Base-by-base conservation (phyloP, 2,329 filamentous ascomycete genomes). In the Lachnum nothofagi region DNA sequence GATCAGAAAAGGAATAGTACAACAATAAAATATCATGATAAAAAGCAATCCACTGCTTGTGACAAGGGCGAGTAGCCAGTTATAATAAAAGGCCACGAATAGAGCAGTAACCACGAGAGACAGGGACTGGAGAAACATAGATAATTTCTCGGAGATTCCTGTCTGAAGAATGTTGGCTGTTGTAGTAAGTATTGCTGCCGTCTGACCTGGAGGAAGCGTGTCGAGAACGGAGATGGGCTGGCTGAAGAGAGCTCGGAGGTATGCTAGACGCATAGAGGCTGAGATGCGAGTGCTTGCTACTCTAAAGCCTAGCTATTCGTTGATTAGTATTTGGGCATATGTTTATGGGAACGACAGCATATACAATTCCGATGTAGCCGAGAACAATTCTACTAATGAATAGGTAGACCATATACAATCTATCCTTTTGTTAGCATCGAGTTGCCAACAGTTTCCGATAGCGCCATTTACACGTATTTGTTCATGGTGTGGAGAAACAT, bases 201-300 rank as follows among this genome's bases (percentile, higher is more conserved):
- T 77, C n/a, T 77, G 71, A 1, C 82, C 82, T 0, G 79, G 70
- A 1, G 77, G 73, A 73, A 82, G 78, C n/a, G 76, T 77, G 64
- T 87, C 83, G 42, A 86, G 78, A 33, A 84, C 80, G 51, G 83
- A 79, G 42, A 86, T 77, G 45, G 80, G 79, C 66, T 86, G 82
- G 3, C 71, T 68, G 41, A 89, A 79, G 4, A 86, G 74, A 29
- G 73, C 71, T 40, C 75, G 70, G 14, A 88, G 70, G 56, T 86
- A 88, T 55, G 81, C 72, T 31, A 83, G 72, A 25, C 85, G 72
- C 48, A 83, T 74, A 7, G 73, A 75, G 2, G 79, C 75, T 3
- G 79, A 82, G 55, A 82, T 70, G 19, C 79, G 74, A 46, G 82
- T 77, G 25, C 78, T 78, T 53, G 80, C 79, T 67, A 82, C 75